Base-by-base conservation (phyloP, 257 asterid genomes). In the Capsicum chinense region DNA sequence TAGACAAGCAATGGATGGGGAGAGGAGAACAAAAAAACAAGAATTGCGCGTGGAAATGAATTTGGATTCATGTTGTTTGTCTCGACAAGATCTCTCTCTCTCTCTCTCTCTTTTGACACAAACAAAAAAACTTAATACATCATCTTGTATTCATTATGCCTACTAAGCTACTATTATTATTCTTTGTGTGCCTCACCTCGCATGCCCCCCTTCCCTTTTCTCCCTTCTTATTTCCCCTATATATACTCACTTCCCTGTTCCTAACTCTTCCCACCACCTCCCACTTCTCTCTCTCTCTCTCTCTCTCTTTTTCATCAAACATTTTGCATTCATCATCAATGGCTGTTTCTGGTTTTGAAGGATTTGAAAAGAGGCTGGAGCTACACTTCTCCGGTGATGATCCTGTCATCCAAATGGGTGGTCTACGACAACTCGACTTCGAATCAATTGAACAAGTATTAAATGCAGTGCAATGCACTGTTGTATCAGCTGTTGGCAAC, bases 311-410 rank as follows among this genome's bases (percentile, higher is more conserved):
- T 60, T 74, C 83, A 17, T 19, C 78, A 50, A 19, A n/a, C 21
- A 67, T 67, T 63, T 59, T 39, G 9, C 12, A 15, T 14, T 68
- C 42, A 58, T 37, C 19, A 35, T 39, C 79, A 58, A 95, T 97
- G 99, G 98, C 99, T 71, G 87, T 86, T 83, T 96, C 99, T 0
- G 99, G 99, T 37, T 97, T 97, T 81, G 99, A 97, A 84, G 99
- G 99, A 60, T 97, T 93, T 80, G 99, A 97, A 81, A 94, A 96
- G 86, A 89, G 99, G 82, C 87, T 96, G 0, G 99, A 96, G 91
- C 92, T 96, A 0, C 93, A 86, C 15, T 96, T 96, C 92, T 92
- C 95, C 85, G 95, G 92, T 13, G 92, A 93, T 2, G 95, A 95
- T 86, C 93, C 94, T 42, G 84, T 79, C 80, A 62, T 86, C 87